These are phyloP conservation scores for Metarhizium guizhouense DNA, from an alignment of 2,329 filamentous ascomycete genomes.

Conservation along the genomic window DNA sequence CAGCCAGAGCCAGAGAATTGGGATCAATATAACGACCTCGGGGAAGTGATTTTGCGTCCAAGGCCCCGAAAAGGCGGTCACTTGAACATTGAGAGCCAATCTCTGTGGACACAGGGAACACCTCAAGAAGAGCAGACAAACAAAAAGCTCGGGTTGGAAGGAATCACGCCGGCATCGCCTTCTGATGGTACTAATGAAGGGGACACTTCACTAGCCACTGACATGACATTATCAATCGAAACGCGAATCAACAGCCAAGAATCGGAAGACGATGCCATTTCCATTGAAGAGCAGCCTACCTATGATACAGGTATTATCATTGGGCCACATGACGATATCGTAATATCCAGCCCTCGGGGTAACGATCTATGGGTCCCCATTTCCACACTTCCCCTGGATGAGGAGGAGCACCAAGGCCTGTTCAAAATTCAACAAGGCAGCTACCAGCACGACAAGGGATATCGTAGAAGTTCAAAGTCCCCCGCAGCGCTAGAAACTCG, in stretches of 20 bases:
- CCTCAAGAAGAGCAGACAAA: slow-evolving; percentile 3
- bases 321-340: background rate
- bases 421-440: background rate
- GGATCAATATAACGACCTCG: background rate
- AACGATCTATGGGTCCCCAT: background rate
- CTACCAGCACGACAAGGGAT: background rate
- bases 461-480: background rate
- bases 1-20: slow-evolving; percentile 15
- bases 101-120: background rate
- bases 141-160: background rate
- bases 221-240: background rate
- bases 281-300: background rate
- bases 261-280: background rate
- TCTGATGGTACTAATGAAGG: background rate
- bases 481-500: slow-evolving; percentile 3
- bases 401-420: background rate
- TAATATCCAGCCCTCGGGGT: background rate
- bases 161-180: background rate
- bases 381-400: background rate
- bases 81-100: background rate
- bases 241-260: background rate
- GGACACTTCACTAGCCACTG: background rate
- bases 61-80: background rate
- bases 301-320: background rate
- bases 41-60: background rate